Percentiles rank a stretch among this genome's conserved stretches.
phyloP scores from a whole-genome alignment of 2,329 filamentous ascomycete genomes.

The Xylariales sp. region DNA sequence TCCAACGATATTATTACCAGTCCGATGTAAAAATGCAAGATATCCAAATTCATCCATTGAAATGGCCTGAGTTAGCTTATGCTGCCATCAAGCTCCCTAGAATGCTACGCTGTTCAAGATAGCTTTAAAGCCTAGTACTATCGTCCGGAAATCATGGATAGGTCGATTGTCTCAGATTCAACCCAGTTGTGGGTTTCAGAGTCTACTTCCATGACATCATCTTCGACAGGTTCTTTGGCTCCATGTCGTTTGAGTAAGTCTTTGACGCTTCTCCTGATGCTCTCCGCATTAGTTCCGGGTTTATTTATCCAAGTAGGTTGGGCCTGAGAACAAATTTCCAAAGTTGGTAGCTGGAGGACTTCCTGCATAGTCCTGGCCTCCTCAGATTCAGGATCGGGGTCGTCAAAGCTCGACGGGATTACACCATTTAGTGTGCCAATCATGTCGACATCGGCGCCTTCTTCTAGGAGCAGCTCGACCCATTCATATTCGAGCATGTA shows the following conservation, averaged over 20 bases:
- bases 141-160: no score
- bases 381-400: neutral
- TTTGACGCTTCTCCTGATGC: neutral
- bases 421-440: conserved; percentile 3
- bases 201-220: neutral
- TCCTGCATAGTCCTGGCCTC: neutral
- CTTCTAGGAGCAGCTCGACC: conserved; percentile 33
- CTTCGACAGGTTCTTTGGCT: neutral
- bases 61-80: no score
- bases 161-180: no score
- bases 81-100: no score
- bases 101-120: no score
- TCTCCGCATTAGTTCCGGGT: neutral
- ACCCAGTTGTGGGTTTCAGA: neutral
- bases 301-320: conserved; percentile 5
- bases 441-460: conserved; percentile 27
- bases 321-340: conserved; percentile 27
- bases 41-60: no score
- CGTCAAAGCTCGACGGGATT: conserved; percentile 19
- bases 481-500: conserved; percentile 25
- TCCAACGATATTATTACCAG: no score
- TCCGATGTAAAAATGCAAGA: no score
- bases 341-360: conserved; percentile 18
- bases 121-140: no score
- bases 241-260: conserved; percentile 15